A percentile compares a stretch with the other conserved stretches of the same genome.
phyloP scores from a whole-genome alignment of 306 rosid genomes.

The Echinosophora koreensis region DNA sequence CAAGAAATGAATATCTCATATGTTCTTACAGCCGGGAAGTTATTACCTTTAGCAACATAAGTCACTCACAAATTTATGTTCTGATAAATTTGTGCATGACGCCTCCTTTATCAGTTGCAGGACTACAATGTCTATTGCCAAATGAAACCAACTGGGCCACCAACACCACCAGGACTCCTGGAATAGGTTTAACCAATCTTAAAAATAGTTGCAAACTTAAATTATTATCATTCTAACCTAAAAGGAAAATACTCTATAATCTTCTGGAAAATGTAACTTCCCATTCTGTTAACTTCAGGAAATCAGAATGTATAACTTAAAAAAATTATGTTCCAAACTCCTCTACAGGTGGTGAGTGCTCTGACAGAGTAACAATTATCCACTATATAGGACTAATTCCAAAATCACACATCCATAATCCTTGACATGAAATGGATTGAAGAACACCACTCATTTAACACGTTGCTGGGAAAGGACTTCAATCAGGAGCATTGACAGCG shows the following conservation, averaged over 20 bases:
- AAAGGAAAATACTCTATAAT: slow-evolving; percentile 25
- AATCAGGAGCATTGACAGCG: slow-evolving; percentile 18
- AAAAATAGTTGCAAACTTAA: slow-evolving; percentile 15
- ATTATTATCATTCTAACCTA: slow-evolving; percentile 40
- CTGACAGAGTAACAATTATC: slow-evolving; percentile 27
- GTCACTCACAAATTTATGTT: slow-evolving; percentile 30
- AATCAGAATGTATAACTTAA: slow-evolving; percentile 34
- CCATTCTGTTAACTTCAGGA: slow-evolving; percentile 7
- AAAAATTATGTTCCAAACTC: slow-evolving; percentile 38
- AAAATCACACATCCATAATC: slow-evolving; percentile 43
- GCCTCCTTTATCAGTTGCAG: slow-evolving; percentile 43
- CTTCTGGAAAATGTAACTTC: slow-evolving; percentile 1
- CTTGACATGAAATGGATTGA: slow-evolving; percentile 39
- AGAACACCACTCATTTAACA: slow-evolving; percentile 15
- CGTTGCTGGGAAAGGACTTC: slow-evolving; percentile 5
- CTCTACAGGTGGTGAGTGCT: slow-evolving; percentile 29
- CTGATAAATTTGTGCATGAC: slow-evolving; percentile 33
- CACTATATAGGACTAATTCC: slow-evolving; percentile 26
- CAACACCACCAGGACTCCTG: slow-evolving; percentile 40
- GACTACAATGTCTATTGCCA: slow-evolving; percentile 31
- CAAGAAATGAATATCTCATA: slow-evolving; percentile 42
- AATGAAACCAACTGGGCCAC: slow-evolving; percentile 31
- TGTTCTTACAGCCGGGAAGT: slow-evolving; percentile 38
- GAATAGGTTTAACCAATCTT: slow-evolving; percentile 29
- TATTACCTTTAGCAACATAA: neutral